A percentile compares a stretch with the other conserved stretches of the same genome.
These are phyloP conservation scores for Ceratocystis ficicola DNA, from an alignment of 2,329 filamentous ascomycete species.

Conservation along the genomic window DNA sequence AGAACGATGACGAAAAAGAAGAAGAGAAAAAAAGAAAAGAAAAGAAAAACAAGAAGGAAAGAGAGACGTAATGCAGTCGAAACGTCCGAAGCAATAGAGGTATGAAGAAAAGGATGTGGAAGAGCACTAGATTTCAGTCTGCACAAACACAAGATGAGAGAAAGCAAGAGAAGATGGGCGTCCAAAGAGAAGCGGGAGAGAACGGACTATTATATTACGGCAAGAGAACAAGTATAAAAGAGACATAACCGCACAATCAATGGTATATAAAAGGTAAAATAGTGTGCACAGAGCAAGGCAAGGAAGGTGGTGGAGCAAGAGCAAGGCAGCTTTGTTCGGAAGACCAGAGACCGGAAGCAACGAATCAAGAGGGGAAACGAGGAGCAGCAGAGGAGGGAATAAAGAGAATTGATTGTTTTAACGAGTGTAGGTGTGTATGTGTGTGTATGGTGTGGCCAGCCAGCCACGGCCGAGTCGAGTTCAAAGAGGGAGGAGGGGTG, in stretches of 20 bases:
- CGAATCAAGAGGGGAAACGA: not conserved
- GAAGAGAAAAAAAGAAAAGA: not conserved
- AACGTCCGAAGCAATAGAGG: too few relatives aligned
- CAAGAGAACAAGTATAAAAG: not conserved
- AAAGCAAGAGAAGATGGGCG: not conserved
- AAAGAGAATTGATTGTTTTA: not conserved
- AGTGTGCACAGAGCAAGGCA: not conserved
- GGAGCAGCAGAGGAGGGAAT: not conserved
- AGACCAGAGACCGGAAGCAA: not conserved
- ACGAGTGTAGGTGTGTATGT: too few relatives aligned
- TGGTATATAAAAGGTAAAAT: not conserved
- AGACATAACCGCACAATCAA: not conserved
- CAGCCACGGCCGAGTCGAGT: too few relatives aligned
- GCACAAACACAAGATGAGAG: not conserved
- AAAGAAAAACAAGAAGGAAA: not conserved
- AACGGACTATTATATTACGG: slow-evolving; percentile 2
- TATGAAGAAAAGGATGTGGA: too few relatives aligned
- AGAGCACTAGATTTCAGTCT: not conserved
- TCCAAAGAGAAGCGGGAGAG: slow-evolving; percentile 3
- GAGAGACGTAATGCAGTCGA: not conserved
- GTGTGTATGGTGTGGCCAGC: too few relatives aligned
- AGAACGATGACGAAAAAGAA: not conserved
- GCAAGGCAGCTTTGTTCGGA: slow-evolving; percentile 2
- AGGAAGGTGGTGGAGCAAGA: not conserved
- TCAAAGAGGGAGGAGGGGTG: too few relatives aligned